Base-by-base conservation (phyloP, 495 filamentous ascomycete species). In the Penicillium turbatum region DNA sequence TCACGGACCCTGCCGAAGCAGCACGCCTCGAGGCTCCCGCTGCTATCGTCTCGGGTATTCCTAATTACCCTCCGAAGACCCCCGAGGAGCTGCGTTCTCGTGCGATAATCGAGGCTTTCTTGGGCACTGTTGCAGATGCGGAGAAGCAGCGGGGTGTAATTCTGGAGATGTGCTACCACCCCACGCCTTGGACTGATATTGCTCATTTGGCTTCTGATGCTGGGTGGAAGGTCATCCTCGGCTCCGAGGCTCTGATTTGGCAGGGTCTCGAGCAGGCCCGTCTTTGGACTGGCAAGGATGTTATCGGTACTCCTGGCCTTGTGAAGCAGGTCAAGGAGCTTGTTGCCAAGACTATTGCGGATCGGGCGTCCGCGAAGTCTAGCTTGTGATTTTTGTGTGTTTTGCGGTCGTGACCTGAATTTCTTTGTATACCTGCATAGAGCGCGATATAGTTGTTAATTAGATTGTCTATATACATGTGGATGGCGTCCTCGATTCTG, bases 81-180 rank as follows among this genome's bases (percentile, higher is more conserved):
- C 66, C 75, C 13, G 76, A 73, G 40, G 87, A 90, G 74, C 72
- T 76, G 40, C 58, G 66, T 26, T 74, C 81, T 40, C 72, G 86
- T 12, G 63, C 65, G 11, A 76, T 86, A 12, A 69, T 81, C n/a
- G 72, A 83, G 67, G 69, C 72, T 12, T 75, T 89, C 60, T 60
- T 86, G 39, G 64, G 63, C 1, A 67, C 48, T 48, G 37, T 64
- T 41, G 55, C 51, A 27, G 35, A 48, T 40, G 61, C 64, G 3
- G 27, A 49, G 30, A 62, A 46, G 68, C 72, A 70, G 66, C 74
- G 86, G 72, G 86, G 86, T 9, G 80, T 80, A 7, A 82, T 90
- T 34, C 66, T 89, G 56, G 87, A 90, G 70, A 89, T 90, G 86
- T 88, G 86, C 72, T 89, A 90, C 64, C 85, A 88, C 62, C 86